Evolutionary conservation across 345 rosid species (phyloP).

Genomic region (Litchi chinensis): DNA sequence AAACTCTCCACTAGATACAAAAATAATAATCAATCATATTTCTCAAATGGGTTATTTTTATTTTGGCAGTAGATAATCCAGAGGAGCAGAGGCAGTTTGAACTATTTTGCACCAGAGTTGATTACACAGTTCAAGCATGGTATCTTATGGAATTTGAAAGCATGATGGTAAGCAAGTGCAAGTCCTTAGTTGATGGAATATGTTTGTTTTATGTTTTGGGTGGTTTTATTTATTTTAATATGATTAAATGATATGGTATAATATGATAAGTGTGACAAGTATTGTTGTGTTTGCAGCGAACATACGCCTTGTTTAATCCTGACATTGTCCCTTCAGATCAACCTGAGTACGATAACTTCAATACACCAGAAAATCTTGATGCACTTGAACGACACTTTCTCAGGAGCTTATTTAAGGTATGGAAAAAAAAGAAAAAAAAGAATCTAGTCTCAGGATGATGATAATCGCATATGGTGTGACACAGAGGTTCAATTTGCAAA

Average conservation of each 20-base stretch:
- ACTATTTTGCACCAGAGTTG: conserved; percentile 57
- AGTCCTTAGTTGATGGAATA: too few species aligned
- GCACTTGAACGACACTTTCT: conserved; percentile 52
- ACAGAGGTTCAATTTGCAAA: too few species aligned
- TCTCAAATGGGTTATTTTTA: background rate
- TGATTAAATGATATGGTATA: too few species aligned
- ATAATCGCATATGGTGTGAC: background rate
- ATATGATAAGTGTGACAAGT: background rate
- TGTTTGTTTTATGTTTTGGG: too few species aligned
- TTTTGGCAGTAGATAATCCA: conserved; percentile 28
- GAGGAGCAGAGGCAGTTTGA: conserved; percentile 57
- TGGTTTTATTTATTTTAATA: background rate
- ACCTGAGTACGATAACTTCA: conserved; percentile 42
- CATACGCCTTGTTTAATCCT: conserved; percentile 72
- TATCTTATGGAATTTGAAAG: conserved; percentile 70
- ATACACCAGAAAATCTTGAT: conserved; percentile 51
- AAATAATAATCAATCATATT: too few species aligned
- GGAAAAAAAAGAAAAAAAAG: too few species aligned
- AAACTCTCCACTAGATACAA: too few species aligned
- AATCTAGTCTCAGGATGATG: too few species aligned
- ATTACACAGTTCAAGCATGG: conserved; percentile 71
- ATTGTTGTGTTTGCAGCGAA: conserved; percentile 42
- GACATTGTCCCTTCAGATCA: conserved; percentile 47
- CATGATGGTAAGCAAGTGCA: conserved; percentile 46
- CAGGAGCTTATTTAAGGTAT: conserved; percentile 49